phyloP scores from a whole-genome alignment of 2,329 filamentous ascomycete species.

The Aspergillus spinulosporus region DNA sequence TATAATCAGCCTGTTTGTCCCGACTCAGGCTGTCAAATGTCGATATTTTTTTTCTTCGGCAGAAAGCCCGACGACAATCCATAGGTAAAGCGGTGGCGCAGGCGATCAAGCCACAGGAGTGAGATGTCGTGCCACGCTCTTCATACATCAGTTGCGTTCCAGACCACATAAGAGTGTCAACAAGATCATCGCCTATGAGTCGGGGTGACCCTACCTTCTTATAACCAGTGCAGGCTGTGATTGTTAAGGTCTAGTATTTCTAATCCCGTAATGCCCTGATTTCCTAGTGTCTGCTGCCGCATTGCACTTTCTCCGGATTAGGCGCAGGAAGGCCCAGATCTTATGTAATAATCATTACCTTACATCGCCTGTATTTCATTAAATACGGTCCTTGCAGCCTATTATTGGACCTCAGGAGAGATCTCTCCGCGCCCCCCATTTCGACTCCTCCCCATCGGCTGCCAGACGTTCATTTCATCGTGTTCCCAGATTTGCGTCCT shows the following conservation, averaged over 20 bases:
- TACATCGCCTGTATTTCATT: constrained; percentile 1
- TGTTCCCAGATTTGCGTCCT: constrained; percentile 10
- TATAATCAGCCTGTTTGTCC: too few species aligned
- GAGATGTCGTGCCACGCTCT: constrained; percentile 15
- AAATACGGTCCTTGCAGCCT: not conserved
- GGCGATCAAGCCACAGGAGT: constrained; percentile 16
- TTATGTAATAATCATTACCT: constrained; percentile 13
- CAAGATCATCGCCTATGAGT: too few species aligned
- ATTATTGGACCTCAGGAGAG: constrained; percentile 18
- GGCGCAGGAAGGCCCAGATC: not conserved
- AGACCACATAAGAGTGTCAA: not conserved
- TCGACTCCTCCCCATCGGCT: constrained; percentile 4
- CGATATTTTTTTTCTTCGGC: constrained; percentile 5
- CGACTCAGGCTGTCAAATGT: not conserved
- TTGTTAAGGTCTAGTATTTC: not conserved
- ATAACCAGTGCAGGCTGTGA: not conserved
- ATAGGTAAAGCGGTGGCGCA: constrained; percentile 16
- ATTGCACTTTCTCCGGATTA: not conserved
- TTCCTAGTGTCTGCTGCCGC: too few species aligned
- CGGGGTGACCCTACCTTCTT: not conserved
- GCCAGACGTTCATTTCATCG: constrained; percentile 16
- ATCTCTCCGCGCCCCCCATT: constrained; percentile 13
- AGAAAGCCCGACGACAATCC: not conserved
- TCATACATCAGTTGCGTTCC: constrained; percentile 8
- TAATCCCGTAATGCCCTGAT: too few species aligned